phyloP scores from a whole-genome alignment of 305 asterid species.

The Ruellia speciosa region DNA sequence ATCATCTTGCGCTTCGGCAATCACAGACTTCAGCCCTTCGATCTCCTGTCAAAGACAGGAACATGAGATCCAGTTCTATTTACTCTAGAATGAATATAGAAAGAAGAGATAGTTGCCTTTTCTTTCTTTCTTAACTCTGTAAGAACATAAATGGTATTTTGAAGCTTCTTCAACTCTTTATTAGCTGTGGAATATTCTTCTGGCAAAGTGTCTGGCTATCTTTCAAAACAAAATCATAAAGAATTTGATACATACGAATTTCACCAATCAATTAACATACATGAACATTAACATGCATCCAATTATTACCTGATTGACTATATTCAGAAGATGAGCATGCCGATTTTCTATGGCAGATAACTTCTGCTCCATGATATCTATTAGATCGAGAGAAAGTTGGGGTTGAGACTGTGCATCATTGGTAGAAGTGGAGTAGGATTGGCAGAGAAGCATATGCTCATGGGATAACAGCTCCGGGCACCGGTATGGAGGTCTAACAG shows the following conservation, averaged over 20 bases:
- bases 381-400: slow-evolving; percentile 56
- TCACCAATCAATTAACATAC: slow-evolving; percentile 21
- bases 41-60: slow-evolving; percentile 51
- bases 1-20: slow-evolving; percentile 68
- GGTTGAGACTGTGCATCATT: slow-evolving; percentile 35
- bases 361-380: slow-evolving; percentile 74
- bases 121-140: slow-evolving; percentile 57
- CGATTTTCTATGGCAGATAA: slow-evolving; percentile 56
- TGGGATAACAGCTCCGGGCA: slow-evolving; percentile 14
- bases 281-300: not conserved
- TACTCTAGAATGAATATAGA: slow-evolving; percentile 1
- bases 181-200: slow-evolving; percentile 67
- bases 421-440: slow-evolving; percentile 23
- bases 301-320: slow-evolving; percentile 46
- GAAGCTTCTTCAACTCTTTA: slow-evolving; percentile 79
- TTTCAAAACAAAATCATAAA: slow-evolving; percentile 26
- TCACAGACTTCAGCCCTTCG: slow-evolving; percentile 46
- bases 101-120: slow-evolving; percentile 37
- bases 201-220: slow-evolving; percentile 69
- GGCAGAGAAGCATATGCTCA: slow-evolving; percentile 6
- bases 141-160: slow-evolving; percentile 47
- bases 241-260: slow-evolving; percentile 19
- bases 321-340: slow-evolving; percentile 44
- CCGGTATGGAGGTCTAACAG: not conserved
- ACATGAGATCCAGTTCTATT: not conserved